Percentiles rank a stretch among this genome's conserved stretches.
Conservation (phyloP, 768 basidiomycete genomes). For the Boletus vinaceobasis region DNA sequence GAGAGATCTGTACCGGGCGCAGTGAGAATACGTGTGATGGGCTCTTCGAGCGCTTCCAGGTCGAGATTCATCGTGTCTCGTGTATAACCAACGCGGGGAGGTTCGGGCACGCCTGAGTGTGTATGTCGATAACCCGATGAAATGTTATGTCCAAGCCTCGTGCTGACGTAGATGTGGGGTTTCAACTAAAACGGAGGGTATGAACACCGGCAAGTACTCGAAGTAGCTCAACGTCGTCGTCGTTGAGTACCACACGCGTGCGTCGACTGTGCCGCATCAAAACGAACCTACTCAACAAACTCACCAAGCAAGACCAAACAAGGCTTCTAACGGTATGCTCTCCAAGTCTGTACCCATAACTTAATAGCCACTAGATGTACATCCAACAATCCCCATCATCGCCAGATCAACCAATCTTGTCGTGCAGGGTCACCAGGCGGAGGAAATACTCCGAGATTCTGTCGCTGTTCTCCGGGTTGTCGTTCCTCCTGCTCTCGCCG, state of each 20-base stretch:
- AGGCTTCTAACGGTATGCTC: background rate
- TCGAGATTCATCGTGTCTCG: slow-evolving; percentile 47
- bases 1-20: slow-evolving; percentile 74
- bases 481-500: slow-evolving; percentile 57
- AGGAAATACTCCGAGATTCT: slow-evolving; percentile 51
- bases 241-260: background rate
- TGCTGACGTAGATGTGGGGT: background rate
- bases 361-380: slow-evolving; percentile 3
- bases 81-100: background rate
- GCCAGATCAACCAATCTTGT: slow-evolving; percentile 62
- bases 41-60: slow-evolving; percentile 52
- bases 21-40: slow-evolving; percentile 66
- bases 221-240: slow-evolving; percentile 9
- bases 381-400: slow-evolving; percentile 8
- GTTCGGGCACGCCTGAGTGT: background rate
- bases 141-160: background rate
- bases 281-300: slow-evolving; percentile 1
- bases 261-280: slow-evolving; percentile 5
- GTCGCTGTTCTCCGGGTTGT: slow-evolving; percentile 33
- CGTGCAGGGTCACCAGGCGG: slow-evolving; percentile 61
- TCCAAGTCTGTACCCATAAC: background rate
- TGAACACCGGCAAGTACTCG: background rate
- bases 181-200: background rate
- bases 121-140: background rate
- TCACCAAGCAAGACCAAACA: slow-evolving; percentile 28